Conservation (phyloP, 805 yeast genomes). For the Cyberlindnera veronae region DNA sequence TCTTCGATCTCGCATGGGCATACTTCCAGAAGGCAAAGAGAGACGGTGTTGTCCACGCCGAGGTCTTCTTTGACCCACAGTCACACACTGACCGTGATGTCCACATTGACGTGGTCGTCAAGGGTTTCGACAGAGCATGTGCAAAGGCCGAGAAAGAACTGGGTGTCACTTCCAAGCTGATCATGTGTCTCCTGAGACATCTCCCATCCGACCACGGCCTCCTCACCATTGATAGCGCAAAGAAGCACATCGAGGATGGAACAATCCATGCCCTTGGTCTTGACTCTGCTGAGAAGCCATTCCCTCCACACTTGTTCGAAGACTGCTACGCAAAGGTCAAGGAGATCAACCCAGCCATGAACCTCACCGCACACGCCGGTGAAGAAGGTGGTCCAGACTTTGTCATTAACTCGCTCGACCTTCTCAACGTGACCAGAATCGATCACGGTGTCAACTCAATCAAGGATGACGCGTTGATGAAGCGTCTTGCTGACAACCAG, state of each 20-base stretch:
- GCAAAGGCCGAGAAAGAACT: conserved; percentile 54
- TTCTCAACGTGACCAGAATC: conserved; percentile 61
- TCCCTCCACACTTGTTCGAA: conserved; percentile 66
- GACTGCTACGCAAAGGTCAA: conserved; percentile 57
- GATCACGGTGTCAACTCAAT: conserved; percentile 77
- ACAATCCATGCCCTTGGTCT: conserved; percentile 74
- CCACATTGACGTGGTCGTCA: conserved; percentile 53
- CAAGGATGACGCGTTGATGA: conserved; percentile 50
- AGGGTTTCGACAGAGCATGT: conserved; percentile 67
- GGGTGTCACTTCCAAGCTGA: conserved; percentile 65
- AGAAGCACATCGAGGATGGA: conserved; percentile 50
- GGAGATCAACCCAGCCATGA: conserved; percentile 47
- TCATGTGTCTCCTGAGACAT: conserved; percentile 82
- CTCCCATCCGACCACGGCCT: conserved; percentile 58
- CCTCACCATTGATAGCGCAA: conserved; percentile 51
- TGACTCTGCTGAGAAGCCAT: conserved; percentile 75
- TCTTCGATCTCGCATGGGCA: conserved; percentile 72
- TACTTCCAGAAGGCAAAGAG: conserved; percentile 56
- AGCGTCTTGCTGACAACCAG: conserved; percentile 51
- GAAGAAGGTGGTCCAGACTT: conserved; percentile 82
- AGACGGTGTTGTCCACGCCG: conserved; percentile 68
- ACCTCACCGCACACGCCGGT: conserved; percentile 84
- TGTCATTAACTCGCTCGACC: conserved; percentile 55
- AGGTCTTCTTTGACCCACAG: conserved; percentile 82
- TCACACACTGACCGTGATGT: conserved; percentile 73